Evolutionary conservation across 192 early-diverging fungal genomes (phyloP).

Genomic region (Physocladia obscura): DNA sequence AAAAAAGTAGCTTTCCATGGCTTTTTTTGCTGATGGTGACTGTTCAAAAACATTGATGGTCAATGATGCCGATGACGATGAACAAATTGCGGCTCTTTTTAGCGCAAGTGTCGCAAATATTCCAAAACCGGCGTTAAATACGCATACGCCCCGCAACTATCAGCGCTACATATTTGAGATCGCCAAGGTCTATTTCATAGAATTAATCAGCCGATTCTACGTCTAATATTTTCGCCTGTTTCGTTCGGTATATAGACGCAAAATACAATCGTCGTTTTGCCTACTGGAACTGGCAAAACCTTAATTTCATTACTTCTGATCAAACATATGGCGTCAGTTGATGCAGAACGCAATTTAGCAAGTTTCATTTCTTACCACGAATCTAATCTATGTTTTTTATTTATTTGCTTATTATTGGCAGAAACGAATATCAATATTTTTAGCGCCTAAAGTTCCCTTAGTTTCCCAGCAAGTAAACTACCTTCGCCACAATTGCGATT

Average conservation of each 20-base stretch:
- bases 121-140: no score
- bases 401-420: not conserved
- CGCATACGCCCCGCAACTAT: slow-evolving; percentile 19
- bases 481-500: slow-evolving; percentile 66
- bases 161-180: slow-evolving; percentile 21
- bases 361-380: not conserved
- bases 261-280: slow-evolving; percentile 87
- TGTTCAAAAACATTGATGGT: no score
- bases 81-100: no score
- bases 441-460: slow-evolving; percentile 85
- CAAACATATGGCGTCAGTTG: no score
- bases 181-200: slow-evolving; percentile 1
- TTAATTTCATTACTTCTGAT: slow-evolving; percentile 85
- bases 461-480: slow-evolving; percentile 82
- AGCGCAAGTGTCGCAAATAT: no score
- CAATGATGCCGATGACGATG: no score
- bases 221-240: not conserved
- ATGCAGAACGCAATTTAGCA: no score
- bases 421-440: slow-evolving; percentile 52
- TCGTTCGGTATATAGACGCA: slow-evolving; percentile 26
- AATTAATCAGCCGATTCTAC: not conserved
- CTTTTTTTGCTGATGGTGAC: no score
- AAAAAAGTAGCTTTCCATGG: no score
- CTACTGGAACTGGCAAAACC: slow-evolving; percentile 94
- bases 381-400: not conserved